phyloP scores from a whole-genome alignment of 2,329 filamentous ascomycete species.

The Pyricularia grisea region DNA sequence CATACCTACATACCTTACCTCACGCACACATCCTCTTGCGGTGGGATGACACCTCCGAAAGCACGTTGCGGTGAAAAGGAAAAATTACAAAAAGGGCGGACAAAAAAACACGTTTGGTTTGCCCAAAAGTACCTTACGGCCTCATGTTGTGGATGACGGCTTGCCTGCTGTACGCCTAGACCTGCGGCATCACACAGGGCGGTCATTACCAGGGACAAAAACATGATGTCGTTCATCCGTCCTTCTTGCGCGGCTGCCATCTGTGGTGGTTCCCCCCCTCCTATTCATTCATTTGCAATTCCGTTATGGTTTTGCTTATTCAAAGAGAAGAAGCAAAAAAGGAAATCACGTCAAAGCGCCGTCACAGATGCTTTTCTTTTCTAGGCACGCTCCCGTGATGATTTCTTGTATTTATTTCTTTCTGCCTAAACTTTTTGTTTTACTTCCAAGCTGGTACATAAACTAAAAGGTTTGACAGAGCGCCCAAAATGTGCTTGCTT shows the following conservation, averaged over 20 bases:
- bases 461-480: too few relatives aligned
- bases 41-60: not conserved
- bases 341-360: not conserved
- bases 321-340: not conserved
- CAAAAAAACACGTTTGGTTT: not conserved
- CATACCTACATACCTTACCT: not conserved
- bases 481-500: not conserved
- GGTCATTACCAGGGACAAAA: not conserved
- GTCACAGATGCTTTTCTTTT: not conserved
- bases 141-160: not conserved
- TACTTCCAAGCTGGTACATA: not conserved
- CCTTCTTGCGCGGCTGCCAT: not conserved
- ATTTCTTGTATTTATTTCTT: not conserved
- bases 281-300: not conserved
- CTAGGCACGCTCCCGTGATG: not conserved
- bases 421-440: not conserved
- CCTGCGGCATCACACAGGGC: not conserved
- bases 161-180: not conserved
- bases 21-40: not conserved
- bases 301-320: not conserved
- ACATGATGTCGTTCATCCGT: not conserved
- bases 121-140: not conserved
- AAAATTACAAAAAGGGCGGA: not conserved
- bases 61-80: not conserved
- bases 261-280: not conserved